Conservation (phyloP, 148 eudicot species). For the Vaccinium darrowii region DNA sequence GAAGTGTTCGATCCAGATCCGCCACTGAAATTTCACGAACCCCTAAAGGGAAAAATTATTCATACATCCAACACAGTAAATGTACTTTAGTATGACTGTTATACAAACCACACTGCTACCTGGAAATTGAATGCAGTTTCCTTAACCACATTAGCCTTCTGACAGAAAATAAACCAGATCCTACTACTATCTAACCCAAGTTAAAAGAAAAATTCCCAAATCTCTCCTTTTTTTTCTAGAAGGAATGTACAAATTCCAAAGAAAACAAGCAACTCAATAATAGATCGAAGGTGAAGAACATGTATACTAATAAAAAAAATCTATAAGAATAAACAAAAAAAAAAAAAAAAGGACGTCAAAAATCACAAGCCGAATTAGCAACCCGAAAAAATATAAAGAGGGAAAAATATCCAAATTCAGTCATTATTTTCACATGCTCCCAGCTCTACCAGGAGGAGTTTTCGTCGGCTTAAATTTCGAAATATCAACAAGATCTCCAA, state of each 20-base stretch:
- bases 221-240: slow-evolving; percentile 7
- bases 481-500: slow-evolving; percentile 88
- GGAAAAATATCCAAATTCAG: slow-evolving; percentile 14
- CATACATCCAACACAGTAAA: not conserved
- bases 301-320: slow-evolving; percentile 4
- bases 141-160: not conserved
- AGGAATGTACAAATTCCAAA: slow-evolving; percentile 27
- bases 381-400: not conserved
- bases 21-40: not conserved
- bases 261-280: slow-evolving; percentile 19
- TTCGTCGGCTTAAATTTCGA: slow-evolving; percentile 67
- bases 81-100: not conserved
- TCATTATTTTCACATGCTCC: slow-evolving; percentile 57
- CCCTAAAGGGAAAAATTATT: not conserved
- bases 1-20: not conserved
- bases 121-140: not conserved
- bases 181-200: not conserved
- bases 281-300: slow-evolving; percentile 10
- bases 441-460: slow-evolving; percentile 59
- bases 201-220: not conserved
- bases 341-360: not conserved
- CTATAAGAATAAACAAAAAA: not conserved
- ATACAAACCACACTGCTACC: not conserved
- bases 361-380: slow-evolving; percentile 15
- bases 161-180: not conserved